Base-by-base conservation (phyloP, 371 early-diverging fungal genomes). In the Lichtheimia ramosa region DNA sequence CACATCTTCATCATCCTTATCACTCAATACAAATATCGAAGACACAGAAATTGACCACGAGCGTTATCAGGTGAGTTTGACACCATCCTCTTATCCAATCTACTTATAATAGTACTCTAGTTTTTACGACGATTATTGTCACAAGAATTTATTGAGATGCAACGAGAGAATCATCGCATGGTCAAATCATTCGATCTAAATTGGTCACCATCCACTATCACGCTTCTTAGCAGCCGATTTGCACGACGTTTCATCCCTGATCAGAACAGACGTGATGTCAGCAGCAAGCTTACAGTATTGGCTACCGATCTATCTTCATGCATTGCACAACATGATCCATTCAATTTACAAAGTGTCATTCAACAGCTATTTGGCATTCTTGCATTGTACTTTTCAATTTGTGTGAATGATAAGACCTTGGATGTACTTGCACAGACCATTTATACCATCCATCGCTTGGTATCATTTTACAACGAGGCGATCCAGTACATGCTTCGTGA, bases 401-500 rank as follows among this genome's bases (percentile, higher is more conserved):
- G 46, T 21, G 21, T 46, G 21, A 18, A n/a, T 21, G 46, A 46
- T 6, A 46, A 46, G 21, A 21, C 21, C 3, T 21, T 18, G 21
- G 46, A 46, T 21, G 46, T 46, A 21, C 18, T 21, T 16, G 46
- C 46, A n/a, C 46, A 46, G 16, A 46, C 46, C 10, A 46, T 46
- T 16, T 46, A 46, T 14, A 46, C 46, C 46, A 46, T 46, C 46
- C 46, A 46, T 46, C 46, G 21, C 21, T 21, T 46, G 46, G 46
- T 46, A 7, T 46, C 46, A 2, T 46, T 18, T 16, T 46, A 46
- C 10, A n/a, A n/a, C 5, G 46, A 46, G 10, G 46, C 46, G n/a
- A 21, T 46, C 18, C 46, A 46, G 46, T 46, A 18, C 46, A 46
- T 46, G 46, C 46, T 46, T n/a, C n/a, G 46, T n/a, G 46, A 46